Conservation (phyloP, 441 rosid species). For the Erodium trifolium region DNA sequence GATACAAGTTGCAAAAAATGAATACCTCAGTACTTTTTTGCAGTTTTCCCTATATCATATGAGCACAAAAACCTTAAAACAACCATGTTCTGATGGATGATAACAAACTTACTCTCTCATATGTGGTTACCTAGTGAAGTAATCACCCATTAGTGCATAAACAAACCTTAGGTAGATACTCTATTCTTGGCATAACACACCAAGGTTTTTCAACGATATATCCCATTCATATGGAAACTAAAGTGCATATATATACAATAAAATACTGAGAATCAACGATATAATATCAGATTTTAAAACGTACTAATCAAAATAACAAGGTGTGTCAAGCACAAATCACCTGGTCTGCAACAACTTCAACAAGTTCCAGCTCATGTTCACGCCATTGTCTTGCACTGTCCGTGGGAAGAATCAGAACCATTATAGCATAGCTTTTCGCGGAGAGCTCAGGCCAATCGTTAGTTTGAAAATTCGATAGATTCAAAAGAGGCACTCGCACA, state of each 20-base stretch:
- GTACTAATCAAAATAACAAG: slow-evolving; percentile 9
- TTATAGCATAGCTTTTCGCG: slow-evolving; percentile 63
- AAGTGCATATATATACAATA: not conserved
- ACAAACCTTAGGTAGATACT: not conserved
- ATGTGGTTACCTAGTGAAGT: no score
- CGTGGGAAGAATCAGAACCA: slow-evolving; percentile 83
- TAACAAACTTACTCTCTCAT: no score
- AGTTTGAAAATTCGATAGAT: slow-evolving; percentile 72
- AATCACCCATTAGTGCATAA: not conserved
- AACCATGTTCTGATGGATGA: no score
- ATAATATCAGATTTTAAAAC: not conserved
- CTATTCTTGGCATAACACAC: not conserved
- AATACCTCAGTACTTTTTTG: no score
- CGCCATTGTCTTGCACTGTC: slow-evolving; percentile 82
- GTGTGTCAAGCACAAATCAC: slow-evolving; percentile 29
- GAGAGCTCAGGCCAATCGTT: slow-evolving; percentile 78
- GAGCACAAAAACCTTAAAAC: not conserved
- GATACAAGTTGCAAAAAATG: no score
- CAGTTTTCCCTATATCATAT: not conserved
- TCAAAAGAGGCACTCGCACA: slow-evolving; percentile 83
- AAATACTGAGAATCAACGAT: slow-evolving; percentile 1
- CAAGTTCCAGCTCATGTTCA: slow-evolving; percentile 84
- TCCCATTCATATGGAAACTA: not conserved
- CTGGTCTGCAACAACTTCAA: slow-evolving; percentile 94
- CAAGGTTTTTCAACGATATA: not conserved